phyloP scores from a whole-genome alignment of 2,329 filamentous ascomycete species.

The Cercospora beticola region DNA sequence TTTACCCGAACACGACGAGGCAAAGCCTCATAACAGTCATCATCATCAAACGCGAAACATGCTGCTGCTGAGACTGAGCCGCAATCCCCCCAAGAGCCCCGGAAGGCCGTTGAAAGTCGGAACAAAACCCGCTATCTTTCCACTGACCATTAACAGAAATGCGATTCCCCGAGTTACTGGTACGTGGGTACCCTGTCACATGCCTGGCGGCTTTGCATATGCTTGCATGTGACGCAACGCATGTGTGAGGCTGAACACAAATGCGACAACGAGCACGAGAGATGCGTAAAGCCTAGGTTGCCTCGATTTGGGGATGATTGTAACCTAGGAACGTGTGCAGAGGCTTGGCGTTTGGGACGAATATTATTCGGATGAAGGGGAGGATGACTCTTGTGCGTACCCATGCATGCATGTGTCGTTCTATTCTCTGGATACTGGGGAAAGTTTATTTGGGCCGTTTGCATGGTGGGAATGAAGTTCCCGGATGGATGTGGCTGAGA shows the following conservation, averaged over 20 bases:
- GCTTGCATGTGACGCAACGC: not conserved
- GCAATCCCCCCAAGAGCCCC: not conserved
- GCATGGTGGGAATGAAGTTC: not conserved
- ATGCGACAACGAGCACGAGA: conserved; percentile 5
- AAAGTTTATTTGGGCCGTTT: not conserved
- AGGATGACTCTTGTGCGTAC: not conserved
- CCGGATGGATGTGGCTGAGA: not conserved
- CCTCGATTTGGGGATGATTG: too few species aligned
- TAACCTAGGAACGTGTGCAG: too few species aligned
- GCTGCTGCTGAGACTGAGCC: not conserved
- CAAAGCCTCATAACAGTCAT: not conserved
- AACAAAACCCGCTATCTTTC: not conserved
- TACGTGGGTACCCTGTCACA: not conserved
- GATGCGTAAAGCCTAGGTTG: too few species aligned
- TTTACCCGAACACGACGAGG: not conserved
- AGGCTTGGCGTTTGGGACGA: not conserved
- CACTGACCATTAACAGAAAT: not conserved
- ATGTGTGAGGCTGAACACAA: not conserved
- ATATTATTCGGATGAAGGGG: not conserved
- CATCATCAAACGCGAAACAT: not conserved
- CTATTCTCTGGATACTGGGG: not conserved
- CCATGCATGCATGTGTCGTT: not conserved
- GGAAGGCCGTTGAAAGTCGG: not conserved
- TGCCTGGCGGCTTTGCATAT: not conserved
- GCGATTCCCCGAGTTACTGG: not conserved